Evolutionary conservation across 2,329 filamentous ascomycete species (phyloP).

Genomic region (Blastomyces percursus): DNA sequence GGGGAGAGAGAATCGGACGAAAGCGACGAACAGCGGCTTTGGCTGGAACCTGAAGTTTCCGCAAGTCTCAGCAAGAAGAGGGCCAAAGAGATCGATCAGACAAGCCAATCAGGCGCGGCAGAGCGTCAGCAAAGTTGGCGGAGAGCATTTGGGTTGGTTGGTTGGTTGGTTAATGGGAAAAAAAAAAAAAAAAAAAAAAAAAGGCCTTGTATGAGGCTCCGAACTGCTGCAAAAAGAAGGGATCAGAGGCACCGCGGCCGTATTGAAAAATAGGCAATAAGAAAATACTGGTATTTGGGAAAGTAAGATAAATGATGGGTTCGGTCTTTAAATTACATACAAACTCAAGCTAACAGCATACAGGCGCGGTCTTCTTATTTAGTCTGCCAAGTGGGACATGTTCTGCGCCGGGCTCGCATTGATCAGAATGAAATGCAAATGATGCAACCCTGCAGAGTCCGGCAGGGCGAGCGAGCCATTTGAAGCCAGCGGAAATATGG

Average conservation of each 20-base stretch:
- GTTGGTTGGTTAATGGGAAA: background rate
- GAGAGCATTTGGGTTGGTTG: too few relatives aligned
- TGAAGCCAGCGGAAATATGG: constrained; percentile 1
- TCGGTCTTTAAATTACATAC: background rate
- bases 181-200: too few relatives aligned
- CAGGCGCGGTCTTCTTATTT: background rate
- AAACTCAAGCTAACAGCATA: background rate
- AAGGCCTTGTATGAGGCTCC: background rate
- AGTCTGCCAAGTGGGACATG: background rate
- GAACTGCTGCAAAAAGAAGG: background rate
- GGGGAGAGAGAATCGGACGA: background rate
- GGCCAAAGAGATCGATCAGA: background rate
- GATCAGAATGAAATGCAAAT: too few relatives aligned
- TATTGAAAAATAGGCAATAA: background rate
- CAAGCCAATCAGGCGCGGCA: background rate
- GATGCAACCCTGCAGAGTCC: constrained; percentile 1
- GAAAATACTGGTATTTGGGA: too few relatives aligned
- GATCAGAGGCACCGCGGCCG: background rate
- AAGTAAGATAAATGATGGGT: background rate
- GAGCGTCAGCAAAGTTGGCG: background rate
- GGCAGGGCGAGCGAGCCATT: background rate
- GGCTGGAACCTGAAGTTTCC: background rate
- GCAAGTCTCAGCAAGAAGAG: background rate
- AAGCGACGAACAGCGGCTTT: background rate
- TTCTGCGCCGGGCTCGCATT: background rate